These are phyloP conservation scores for Deinandra increscens DNA, from an alignment of 129 eudicot species.

Conservation along the genomic window DNA sequence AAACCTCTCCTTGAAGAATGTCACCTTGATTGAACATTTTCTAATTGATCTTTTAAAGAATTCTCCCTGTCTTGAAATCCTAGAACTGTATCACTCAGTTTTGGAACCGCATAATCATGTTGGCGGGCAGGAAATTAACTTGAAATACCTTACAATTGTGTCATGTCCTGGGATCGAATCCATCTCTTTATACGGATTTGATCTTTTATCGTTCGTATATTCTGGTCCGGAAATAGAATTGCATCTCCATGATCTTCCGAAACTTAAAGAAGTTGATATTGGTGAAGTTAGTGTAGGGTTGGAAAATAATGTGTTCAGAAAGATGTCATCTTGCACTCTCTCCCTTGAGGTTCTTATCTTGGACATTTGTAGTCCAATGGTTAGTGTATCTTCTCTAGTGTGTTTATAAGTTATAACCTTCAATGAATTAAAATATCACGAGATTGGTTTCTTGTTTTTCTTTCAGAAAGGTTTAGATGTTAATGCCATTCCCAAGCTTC, in stretches of 20 bases:
- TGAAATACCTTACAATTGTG: conserved; percentile 36
- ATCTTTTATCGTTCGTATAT: conserved; percentile 36
- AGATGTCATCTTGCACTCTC: conserved; percentile 31
- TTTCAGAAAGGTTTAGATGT: conserved; percentile 33
- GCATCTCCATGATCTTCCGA: conserved; percentile 4
- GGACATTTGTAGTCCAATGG: too few species aligned
- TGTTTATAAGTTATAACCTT: background rate
- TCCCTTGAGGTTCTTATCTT: too few species aligned
- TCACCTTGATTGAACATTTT: conserved; percentile 33
- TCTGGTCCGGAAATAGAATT: conserved; percentile 30
- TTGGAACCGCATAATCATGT: conserved; percentile 25
- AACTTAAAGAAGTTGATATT: too few species aligned
- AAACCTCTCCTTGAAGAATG: conserved; percentile 34
- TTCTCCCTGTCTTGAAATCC: conserved; percentile 29
- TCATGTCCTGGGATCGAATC: conserved; percentile 24
- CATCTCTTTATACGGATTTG: conserved; percentile 26
- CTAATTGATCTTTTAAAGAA: conserved; percentile 13
- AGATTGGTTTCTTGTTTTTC: background rate
- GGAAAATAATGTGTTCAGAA: conserved; percentile 35
- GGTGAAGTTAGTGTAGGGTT: too few species aligned
- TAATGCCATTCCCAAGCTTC: conserved; percentile 26
- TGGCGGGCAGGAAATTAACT: conserved; percentile 11
- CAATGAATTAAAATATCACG: background rate
- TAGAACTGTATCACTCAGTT: conserved; percentile 20
- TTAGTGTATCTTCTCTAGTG: too few species aligned